These are phyloP conservation scores for Rhizodiscina lignyota DNA, from an alignment of 495 filamentous ascomycete species.

Conservation along the genomic window DNA sequence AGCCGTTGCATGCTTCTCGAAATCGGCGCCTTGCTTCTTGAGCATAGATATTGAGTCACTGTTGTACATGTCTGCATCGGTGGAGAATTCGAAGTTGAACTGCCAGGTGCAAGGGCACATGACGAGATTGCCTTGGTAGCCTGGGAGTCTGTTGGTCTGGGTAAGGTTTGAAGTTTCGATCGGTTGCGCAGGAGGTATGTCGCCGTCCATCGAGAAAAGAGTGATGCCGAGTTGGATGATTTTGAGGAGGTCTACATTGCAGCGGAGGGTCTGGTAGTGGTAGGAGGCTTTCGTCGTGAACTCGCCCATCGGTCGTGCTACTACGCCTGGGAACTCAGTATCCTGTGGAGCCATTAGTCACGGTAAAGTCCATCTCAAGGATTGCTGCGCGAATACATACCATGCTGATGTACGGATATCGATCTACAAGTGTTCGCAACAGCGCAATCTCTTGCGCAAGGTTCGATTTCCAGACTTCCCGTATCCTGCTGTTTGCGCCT, in stretches of 20 bases:
- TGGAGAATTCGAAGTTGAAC: constrained; percentile 95
- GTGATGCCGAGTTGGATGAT: constrained; percentile 95
- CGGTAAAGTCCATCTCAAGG: constrained; percentile 3
- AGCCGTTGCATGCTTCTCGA: constrained; percentile 58
- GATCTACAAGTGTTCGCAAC: constrained; percentile 64
- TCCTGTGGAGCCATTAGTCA: constrained; percentile 39
- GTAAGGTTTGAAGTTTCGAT: constrained; percentile 30
- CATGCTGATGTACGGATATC: constrained; percentile 92
- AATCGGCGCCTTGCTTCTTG: constrained; percentile 75
- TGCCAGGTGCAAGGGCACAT: constrained; percentile 85
- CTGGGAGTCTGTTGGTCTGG: constrained; percentile 8
- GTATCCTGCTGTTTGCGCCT: constrained; percentile 54
- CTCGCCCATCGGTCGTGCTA: constrained; percentile 82
- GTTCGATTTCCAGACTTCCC: constrained; percentile 90
- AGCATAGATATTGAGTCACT: constrained; percentile 82
- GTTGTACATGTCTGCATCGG: constrained; percentile 91
- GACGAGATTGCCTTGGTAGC: constrained; percentile 36
- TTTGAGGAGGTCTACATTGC: constrained; percentile 91
- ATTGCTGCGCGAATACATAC: constrained; percentile 32
- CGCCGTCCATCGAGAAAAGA: constrained; percentile 73
- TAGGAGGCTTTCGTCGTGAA: constrained; percentile 93
- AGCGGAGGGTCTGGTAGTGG: constrained; percentile 93
- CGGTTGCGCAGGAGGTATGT: constrained; percentile 52
- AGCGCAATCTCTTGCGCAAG: constrained; percentile 75
- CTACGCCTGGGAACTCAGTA: constrained; percentile 93